phyloP scores from a whole-genome alignment of 352 stramenopile species.

The Phytophthora sp. region DNA sequence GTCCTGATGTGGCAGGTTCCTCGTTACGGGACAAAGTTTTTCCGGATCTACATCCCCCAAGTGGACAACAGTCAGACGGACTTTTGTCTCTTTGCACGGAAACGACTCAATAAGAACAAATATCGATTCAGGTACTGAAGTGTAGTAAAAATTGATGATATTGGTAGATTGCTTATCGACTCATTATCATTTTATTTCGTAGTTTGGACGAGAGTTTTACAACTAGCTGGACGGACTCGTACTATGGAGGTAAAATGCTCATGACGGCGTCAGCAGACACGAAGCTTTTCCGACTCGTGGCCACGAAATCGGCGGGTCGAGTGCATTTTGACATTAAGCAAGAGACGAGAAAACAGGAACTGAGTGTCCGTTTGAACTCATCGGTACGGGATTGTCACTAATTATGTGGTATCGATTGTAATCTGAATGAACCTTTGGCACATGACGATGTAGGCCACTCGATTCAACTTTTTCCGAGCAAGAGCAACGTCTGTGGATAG shows the following conservation, averaged over 20 bases:
- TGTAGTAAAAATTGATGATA: too few species aligned
- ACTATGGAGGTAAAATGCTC: conserved; percentile 66
- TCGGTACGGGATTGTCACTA: conserved; percentile 34
- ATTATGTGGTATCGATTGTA: not conserved
- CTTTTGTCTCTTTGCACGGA: conserved; percentile 80
- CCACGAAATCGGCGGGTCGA: conserved; percentile 48
- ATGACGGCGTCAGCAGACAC: conserved; percentile 52
- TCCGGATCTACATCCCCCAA: conserved; percentile 78
- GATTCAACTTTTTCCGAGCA: conserved; percentile 58
- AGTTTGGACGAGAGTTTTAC: conserved; percentile 66
- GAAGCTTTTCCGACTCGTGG: conserved; percentile 63
- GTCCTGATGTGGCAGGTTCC: conserved; percentile 36
- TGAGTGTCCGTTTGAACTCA: conserved; percentile 64
- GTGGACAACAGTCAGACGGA: conserved; percentile 73
- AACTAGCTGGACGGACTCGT: conserved; percentile 66
- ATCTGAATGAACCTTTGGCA: too few species aligned
- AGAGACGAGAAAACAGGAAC: conserved; percentile 73
- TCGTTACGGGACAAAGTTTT: conserved; percentile 74
- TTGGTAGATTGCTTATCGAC: too few species aligned
- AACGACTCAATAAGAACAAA: conserved; percentile 77
- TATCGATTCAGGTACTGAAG: conserved; percentile 69
- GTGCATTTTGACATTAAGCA: conserved; percentile 78
- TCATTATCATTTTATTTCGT: too few species aligned
- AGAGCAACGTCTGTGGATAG: conserved; percentile 37
- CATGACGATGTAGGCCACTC: conserved; percentile 44